Evolutionary conservation across 2,329 filamentous ascomycete genomes (phyloP).

Genomic region (Botrytis paeoniae): DNA sequence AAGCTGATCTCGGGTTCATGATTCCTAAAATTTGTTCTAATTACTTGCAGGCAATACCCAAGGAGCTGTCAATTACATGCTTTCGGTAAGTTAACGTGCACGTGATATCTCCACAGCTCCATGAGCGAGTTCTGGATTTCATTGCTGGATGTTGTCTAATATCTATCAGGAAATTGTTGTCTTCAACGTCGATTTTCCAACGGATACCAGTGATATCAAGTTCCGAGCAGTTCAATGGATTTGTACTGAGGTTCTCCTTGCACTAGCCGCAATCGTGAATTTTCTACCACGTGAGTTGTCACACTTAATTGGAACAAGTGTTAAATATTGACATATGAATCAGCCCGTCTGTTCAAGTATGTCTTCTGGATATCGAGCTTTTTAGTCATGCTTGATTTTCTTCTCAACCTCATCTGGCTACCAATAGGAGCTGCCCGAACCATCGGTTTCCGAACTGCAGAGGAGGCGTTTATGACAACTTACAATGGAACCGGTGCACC

Average conservation of each 20-base stretch:
- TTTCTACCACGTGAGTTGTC: constrained; percentile 21
- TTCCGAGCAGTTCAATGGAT: constrained; percentile 24
- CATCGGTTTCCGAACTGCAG: constrained; percentile 23
- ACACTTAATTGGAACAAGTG: neutral
- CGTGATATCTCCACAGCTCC: neutral
- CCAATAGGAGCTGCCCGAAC: constrained; percentile 22
- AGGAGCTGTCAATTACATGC: constrained; percentile 24
- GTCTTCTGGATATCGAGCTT: constrained; percentile 23
- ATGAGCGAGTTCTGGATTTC: neutral
- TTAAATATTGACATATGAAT: neutral
- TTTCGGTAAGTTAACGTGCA: constrained; percentile 20
- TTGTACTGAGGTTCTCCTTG: constrained; percentile 22
- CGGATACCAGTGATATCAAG: constrained; percentile 20
- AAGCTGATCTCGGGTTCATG: neutral
- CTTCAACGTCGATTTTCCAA: constrained; percentile 24
- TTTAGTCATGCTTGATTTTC: constrained; percentile 22
- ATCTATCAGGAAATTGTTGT: constrained; percentile 21
- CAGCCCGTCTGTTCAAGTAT: constrained; percentile 21
- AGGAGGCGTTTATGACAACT: constrained; percentile 23
- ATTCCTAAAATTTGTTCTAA: neutral
- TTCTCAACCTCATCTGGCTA: constrained; percentile 25
- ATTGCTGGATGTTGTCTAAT: neutral
- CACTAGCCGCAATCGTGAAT: constrained; percentile 22
- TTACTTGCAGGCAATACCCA: constrained; percentile 22
- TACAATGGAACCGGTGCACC: constrained; percentile 23